Conservation (phyloP, 352 stramenopile genomes). For the Globisporangium sylvaticum region DNA sequence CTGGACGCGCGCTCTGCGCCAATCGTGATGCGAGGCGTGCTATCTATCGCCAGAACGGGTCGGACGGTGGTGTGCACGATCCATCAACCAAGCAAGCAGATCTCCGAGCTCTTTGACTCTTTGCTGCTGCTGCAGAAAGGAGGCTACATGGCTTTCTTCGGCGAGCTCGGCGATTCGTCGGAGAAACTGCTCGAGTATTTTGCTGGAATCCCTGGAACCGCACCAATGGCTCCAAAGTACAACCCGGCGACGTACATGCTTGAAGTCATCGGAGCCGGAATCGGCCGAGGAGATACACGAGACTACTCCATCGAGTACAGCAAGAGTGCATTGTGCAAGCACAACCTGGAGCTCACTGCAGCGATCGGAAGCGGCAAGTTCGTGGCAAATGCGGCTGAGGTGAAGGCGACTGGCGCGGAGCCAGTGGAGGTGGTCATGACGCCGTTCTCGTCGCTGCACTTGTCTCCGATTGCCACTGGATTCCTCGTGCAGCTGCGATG, state of each 20-base stretch:
- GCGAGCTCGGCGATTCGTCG: slow-evolving; percentile 64
- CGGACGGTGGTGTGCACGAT: slow-evolving; percentile 78
- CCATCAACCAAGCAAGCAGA: slow-evolving; percentile 66
- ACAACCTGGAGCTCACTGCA: slow-evolving; percentile 30
- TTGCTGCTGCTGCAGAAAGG: slow-evolving; percentile 83
- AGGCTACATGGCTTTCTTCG: slow-evolving; percentile 78
- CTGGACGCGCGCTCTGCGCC: slow-evolving; percentile 84
- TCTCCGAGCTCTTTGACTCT: slow-evolving; percentile 92
- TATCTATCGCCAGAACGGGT: slow-evolving; percentile 78
- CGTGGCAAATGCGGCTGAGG: no score
- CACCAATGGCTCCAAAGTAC: slow-evolving; percentile 56
- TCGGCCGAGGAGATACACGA: slow-evolving; percentile 10
- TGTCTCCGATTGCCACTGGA: slow-evolving; percentile 35
- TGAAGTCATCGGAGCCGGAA: slow-evolving; percentile 56
- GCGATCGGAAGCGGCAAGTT: slow-evolving; percentile 12
- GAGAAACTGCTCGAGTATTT: slow-evolving; percentile 86
- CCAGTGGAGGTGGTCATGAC: no score
- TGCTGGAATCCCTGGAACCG: slow-evolving; percentile 58
- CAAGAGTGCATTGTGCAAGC: slow-evolving; percentile 32
- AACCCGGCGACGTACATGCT: slow-evolving; percentile 88
- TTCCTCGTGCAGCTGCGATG: slow-evolving; percentile 33
- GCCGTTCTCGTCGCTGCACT: slow-evolving; percentile 45
- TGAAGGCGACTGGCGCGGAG: no score
- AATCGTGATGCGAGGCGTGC: slow-evolving; percentile 85
- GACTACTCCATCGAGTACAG: slow-evolving; percentile 48